These are phyloP conservation scores for Cyberlindnera meyerae DNA, from an alignment of 805 yeast species.

Conservation along the genomic window DNA sequence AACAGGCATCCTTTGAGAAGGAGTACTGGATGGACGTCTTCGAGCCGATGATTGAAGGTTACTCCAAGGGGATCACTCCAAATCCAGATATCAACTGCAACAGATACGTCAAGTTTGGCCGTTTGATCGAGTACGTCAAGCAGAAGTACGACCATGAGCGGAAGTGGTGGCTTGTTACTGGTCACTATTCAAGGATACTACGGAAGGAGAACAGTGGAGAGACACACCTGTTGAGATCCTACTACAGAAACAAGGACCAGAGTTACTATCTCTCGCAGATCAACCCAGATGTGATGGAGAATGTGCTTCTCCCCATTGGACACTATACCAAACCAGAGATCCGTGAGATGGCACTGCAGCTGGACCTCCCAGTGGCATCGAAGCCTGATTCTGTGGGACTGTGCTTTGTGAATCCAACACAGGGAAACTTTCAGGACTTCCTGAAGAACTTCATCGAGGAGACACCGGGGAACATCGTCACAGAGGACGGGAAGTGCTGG, in stretches of 20 bases:
- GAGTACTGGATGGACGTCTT: conserved; percentile 94
- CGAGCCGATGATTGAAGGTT: conserved; percentile 80
- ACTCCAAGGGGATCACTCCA: conserved; percentile 75
- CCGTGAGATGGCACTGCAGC: conserved; percentile 55
- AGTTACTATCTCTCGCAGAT: conserved; percentile 83
- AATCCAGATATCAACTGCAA: conserved; percentile 94
- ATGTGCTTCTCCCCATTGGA: conserved; percentile 76
- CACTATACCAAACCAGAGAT: conserved; percentile 70
- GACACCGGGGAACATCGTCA: conserved; percentile 74
- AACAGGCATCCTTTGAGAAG: conserved; percentile 75
- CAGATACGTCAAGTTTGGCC: conserved; percentile 81
- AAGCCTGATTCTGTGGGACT: conserved; percentile 94
- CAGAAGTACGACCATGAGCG: conserved; percentile 28
- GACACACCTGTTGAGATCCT: conserved; percentile 51
- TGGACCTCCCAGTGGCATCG: conserved; percentile 54
- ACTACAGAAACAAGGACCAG: conserved; percentile 70
- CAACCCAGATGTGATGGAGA: conserved; percentile 37
- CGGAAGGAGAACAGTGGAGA: conserved; percentile 28
- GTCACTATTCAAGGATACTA: conserved; percentile 66
- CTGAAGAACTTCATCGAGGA: conserved; percentile 68
- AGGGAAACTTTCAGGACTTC: conserved; percentile 69
- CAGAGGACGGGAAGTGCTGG: conserved; percentile 68
- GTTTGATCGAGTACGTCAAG: conserved; percentile 52
- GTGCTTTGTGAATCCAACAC: conserved; percentile 73
- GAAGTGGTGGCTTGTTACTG: conserved; percentile 85